Base-by-base conservation (phyloP, 176 grass and related monocot genomes). In the Eragrostis nindensis region DNA sequence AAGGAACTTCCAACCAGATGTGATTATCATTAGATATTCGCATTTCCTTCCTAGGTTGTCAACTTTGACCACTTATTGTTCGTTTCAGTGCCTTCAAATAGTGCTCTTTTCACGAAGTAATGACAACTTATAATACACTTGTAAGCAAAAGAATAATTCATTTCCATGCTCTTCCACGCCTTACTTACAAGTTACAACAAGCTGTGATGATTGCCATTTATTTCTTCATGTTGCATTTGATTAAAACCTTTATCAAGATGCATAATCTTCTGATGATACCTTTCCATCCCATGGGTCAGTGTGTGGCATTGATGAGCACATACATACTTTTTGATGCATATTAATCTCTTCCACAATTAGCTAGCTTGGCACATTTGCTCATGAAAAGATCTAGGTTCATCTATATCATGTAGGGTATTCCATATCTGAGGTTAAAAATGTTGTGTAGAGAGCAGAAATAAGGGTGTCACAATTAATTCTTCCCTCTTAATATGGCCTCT, bases 141-240 rank as follows among this genome's bases (percentile, higher is more conserved):
- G 11, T 22, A 69, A 71, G 14, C 2, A 1, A 24, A 62, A 46
- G 50, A 30, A 40, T 64, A 52, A 43, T 14, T 52, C 1, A n/a
- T 54, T 84, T 80, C 40, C 25, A 36, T 70, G 41, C 15, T 63
- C 44, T 63, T 14, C 16, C 21, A 75, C 39, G 29, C 63, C 48
- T 68, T 71, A n/a, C n/a, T n/a, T n/a, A n/a, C n/a, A n/a, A n/a
- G n/a, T n/a, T n/a, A 77, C 54, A 75, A 76, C 36, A 64, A 10
- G 65, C n/a, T 48, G 9, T 63, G 32, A 21, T 24, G 41, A 8
- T 8, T 22, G 12, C 8, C 41, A 59, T 83, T 79, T 48, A 3
- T 79, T 78, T 50, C 17, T 22, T 21, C 48, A 60, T 78, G 14
- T 24, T 68, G 30, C 9, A 26, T 74, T 15, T 83, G 48, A 3